Conservation (phyloP, 768 basidiomycete genomes). For the Kwoniella sp. region DNA sequence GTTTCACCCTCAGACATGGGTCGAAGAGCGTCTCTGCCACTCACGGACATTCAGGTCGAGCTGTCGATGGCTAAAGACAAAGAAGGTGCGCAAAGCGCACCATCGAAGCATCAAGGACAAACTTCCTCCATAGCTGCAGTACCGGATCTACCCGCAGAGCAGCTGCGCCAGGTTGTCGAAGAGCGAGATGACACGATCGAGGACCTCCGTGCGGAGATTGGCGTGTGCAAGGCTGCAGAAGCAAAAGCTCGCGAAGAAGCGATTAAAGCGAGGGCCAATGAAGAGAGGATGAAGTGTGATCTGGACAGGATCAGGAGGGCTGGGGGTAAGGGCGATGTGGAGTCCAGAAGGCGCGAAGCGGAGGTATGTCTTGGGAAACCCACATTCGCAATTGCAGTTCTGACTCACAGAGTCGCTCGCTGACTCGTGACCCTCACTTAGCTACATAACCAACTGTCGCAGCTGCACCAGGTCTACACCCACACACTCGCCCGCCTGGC, state of each 20-base stretch:
- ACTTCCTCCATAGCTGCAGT: conserved; percentile 12
- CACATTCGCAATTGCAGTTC: no score
- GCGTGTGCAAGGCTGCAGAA: conserved; percentile 35
- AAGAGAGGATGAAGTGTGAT: conserved; percentile 26
- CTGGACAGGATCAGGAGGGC: conserved; percentile 17
- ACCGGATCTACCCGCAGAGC: conserved; percentile 10
- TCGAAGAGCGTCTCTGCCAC: no score
- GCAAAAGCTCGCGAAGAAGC: conserved; percentile 34
- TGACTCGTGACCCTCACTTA: no score
- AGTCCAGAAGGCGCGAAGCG: conserved; percentile 12
- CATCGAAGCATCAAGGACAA: no score
- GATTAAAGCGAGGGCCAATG: conserved; percentile 9
- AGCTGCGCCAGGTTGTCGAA: conserved; percentile 35
- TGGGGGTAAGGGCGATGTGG: not conserved
- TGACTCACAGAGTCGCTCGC: no score
- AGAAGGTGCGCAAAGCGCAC: no score
- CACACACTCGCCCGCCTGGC: not conserved
- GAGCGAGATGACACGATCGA: conserved; percentile 36
- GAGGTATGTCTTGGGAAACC: conserved; percentile 19
- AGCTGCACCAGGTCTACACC: conserved; percentile 13
- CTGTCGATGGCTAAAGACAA: no score
- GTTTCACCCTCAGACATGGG: no score
- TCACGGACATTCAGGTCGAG: no score
- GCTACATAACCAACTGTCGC: conserved; percentile 9
- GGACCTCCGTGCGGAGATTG: conserved; percentile 36